Evolutionary conservation across 2,329 filamentous ascomycete genomes (phyloP).

Genomic region (Diaporthe citriasiana): DNA sequence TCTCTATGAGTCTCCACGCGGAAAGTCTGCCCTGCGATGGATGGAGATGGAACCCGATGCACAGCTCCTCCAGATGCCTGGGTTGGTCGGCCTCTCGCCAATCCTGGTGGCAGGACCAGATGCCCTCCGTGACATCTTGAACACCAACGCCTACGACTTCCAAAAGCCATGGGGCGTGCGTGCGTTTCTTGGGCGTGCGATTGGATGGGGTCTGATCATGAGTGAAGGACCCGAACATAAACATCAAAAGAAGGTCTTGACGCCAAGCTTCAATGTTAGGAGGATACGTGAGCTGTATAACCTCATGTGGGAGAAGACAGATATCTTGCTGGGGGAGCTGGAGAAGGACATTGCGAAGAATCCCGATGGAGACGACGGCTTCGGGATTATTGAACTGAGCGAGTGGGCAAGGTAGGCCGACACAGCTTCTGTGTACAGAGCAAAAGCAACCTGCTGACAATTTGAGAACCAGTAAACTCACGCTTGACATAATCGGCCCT

Average conservation of each 20-base stretch:
- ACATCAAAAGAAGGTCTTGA: slow-evolving; percentile 35
- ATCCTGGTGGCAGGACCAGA: slow-evolving; percentile 35
- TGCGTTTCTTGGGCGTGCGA: slow-evolving; percentile 30
- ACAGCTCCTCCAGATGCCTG: slow-evolving; percentile 35
- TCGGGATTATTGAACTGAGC: slow-evolving; percentile 34
- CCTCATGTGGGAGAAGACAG: slow-evolving; percentile 38
- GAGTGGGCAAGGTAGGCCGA: slow-evolving; percentile 36
- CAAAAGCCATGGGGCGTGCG: slow-evolving; percentile 38
- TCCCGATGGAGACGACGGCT: slow-evolving; percentile 7
- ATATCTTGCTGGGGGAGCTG: slow-evolving; percentile 28
- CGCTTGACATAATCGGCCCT: slow-evolving; percentile 37
- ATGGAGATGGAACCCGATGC: slow-evolving; percentile 36
- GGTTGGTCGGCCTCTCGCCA: not conserved
- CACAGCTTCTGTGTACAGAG: not conserved
- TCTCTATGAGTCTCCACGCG: slow-evolving; percentile 36
- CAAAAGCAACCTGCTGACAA: not conserved
- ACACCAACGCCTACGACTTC: slow-evolving; percentile 35
- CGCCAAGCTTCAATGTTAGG: slow-evolving; percentile 25
- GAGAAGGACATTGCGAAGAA: slow-evolving; percentile 31
- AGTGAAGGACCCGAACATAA: slow-evolving; percentile 38
- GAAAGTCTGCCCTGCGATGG: slow-evolving; percentile 36
- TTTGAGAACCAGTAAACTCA: slow-evolving; percentile 12
- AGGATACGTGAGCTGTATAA: slow-evolving; percentile 37
- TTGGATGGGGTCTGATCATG: slow-evolving; percentile 38
- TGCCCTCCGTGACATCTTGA: slow-evolving; percentile 36